These are phyloP conservation scores for Thelonectria blattea DNA, from an alignment of 2,329 filamentous ascomycete species.

Conservation along the genomic window DNA sequence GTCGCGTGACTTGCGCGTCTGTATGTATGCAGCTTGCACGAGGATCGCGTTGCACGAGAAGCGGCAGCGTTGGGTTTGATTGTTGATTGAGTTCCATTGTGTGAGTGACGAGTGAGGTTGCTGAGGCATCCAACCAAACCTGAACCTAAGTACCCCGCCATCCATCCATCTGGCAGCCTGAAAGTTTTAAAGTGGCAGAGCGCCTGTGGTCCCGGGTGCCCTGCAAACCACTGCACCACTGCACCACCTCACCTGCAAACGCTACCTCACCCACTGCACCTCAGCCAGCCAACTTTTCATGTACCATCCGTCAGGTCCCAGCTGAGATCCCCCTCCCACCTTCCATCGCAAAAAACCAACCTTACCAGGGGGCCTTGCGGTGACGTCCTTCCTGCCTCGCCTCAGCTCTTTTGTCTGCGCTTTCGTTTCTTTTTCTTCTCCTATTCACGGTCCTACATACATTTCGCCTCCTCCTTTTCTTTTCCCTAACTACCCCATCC, in stretches of 20 bases:
- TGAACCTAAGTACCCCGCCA: conserved; percentile 1
- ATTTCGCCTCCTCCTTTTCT: conserved; percentile 7
- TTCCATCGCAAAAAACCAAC: conserved; percentile 5
- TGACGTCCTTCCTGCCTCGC: conserved; percentile 12
- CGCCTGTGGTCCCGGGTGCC: background rate
- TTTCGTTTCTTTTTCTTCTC: conserved; percentile 22
- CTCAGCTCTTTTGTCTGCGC: conserved; percentile 19
- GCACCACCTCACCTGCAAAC: background rate
- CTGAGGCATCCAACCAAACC: conserved; percentile 33
- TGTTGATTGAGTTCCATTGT: conserved; percentile 18
- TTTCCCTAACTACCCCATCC: conserved; percentile 5
- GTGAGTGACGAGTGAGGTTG: conserved; percentile 33
- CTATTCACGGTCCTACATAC: background rate
- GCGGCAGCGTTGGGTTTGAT: conserved; percentile 17
- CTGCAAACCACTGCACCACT: conserved; percentile 10
- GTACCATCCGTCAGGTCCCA: conserved; percentile 6
- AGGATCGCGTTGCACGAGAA: conserved; percentile 11
- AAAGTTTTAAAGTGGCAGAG: conserved; percentile 4
- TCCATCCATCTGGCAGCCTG: conserved; percentile 17
- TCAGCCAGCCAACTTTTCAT: background rate
- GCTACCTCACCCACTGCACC: background rate
- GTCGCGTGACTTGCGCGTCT: conserved; percentile 10
- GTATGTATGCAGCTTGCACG: conserved; percentile 2
- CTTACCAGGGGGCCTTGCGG: conserved; percentile 1
- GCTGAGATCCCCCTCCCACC: background rate